Evolutionary conservation across 306 rosid genomes (phyloP), one percentile per base, ranked within the genome.

Genomic region (Vachellia collinsii): DNA sequence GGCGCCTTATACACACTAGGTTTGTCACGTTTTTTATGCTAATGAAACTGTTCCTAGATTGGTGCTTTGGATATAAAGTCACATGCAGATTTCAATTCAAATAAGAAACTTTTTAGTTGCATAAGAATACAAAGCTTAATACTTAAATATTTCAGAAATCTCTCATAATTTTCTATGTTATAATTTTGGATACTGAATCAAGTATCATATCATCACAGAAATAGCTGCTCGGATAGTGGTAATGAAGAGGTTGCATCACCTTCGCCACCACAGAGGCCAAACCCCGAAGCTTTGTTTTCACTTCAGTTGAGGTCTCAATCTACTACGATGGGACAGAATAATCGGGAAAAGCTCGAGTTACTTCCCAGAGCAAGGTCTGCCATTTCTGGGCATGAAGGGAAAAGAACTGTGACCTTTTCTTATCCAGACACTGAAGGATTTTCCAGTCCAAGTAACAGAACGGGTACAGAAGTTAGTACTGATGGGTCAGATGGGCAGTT

Each of bases 1-100:
- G 93, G 54, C 80, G 78, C 79, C 96, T 87, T 58, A 90, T 95
- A 82, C 69, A 77, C 83, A 76, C 87, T 86, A 93, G 99, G 99
- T 91, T 82, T 11, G 56, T 37, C 41, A 29, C 71, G 74, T 53
- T 59, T 69, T 80, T 44, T 71, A 58, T 54, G 20, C 64, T 47
- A 17, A 66, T 38, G 67, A 23, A 23, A 25, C 66, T 59, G 66
- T 11, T 23, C 2, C 1, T 4, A 19, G 19, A 36, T 22, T 36
- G 59, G 59, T 53, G 59, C 22, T 53, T 16, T 17, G 59, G 59
- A 19, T 17, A 17, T 53, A 19, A 53, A 53, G 23, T 53, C 23
- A 68, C 23, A 3, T 51, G 67, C 51, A 83, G 51, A 86, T 72
- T 62, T 25, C 11, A 62, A 11, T 59, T 25, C 11, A 29, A 11